A percentile compares a stretch with the other conserved stretches of the same genome.
Conservation (phyloP, 768 basidiomycete genomes). For the Lentinula sp. region DNA sequence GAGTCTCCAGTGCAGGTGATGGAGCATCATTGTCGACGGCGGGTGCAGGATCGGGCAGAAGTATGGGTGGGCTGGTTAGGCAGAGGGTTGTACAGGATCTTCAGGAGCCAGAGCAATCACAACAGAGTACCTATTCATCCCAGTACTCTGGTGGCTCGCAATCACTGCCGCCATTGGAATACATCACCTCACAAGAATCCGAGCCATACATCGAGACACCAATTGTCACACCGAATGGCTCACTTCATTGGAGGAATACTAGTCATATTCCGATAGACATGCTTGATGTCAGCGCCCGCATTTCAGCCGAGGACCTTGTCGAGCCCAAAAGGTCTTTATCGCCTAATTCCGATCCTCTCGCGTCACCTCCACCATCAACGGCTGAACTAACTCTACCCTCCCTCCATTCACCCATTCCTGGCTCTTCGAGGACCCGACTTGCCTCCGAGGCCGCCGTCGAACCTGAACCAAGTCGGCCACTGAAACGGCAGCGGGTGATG, state of each 20-base stretch:
- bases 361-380: not conserved
- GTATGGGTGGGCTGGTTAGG: conserved; percentile 3
- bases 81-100: conserved; percentile 4
- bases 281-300: too few species aligned
- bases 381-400: too few species aligned
- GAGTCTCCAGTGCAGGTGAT: too few species aligned
- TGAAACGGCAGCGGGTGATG: too few species aligned
- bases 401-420: too few species aligned
- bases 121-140: not conserved
- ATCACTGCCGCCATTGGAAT: conserved; percentile 18
- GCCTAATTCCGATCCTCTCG: not conserved
- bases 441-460: too few species aligned
- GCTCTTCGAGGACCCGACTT: too few species aligned
- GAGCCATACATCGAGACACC: conserved; percentile 46
- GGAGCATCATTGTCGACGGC: not conserved
- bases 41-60: not conserved
- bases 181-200: conserved; percentile 35
- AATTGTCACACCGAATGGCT: conserved; percentile 44
- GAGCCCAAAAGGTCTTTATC: too few species aligned
- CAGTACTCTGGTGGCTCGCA: conserved; percentile 8
- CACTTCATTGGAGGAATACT: not conserved
- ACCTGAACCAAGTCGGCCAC: too few species aligned
- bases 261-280: not conserved
- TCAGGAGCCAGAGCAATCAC: conserved; percentile 4
- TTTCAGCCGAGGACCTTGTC: too few species aligned